These are phyloP conservation scores for Fraxinus latifolia DNA, from an alignment of 305 asterid genomes.

Conservation along the genomic window DNA sequence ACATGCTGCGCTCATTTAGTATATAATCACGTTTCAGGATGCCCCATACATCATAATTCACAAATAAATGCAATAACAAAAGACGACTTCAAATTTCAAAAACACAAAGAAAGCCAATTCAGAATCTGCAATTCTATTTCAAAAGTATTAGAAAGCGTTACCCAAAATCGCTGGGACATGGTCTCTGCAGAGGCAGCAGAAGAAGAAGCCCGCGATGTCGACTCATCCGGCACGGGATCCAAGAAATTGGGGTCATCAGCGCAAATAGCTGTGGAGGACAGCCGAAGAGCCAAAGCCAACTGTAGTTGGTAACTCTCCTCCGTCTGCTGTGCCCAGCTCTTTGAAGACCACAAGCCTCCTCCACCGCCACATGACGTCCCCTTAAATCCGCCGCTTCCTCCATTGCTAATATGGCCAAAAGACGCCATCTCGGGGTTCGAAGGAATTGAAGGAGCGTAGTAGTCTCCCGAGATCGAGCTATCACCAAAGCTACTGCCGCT, in stretches of 20 bases:
- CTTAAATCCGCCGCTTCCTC: constrained; percentile 33
- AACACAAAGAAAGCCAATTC: not conserved
- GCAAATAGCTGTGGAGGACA: constrained; percentile 75
- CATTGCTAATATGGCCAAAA: constrained; percentile 42
- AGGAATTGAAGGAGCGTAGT: constrained; percentile 48
- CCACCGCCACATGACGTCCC: constrained; percentile 43
- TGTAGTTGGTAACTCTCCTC: constrained; percentile 97
- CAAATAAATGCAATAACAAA: not conserved
- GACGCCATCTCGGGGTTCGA: constrained; percentile 48
- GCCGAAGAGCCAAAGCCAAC: constrained; percentile 85
- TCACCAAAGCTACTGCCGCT: constrained; percentile 95
- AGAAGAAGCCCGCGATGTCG: constrained; percentile 40
- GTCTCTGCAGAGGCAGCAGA: constrained; percentile 50
- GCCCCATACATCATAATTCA: not conserved
- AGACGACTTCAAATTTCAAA: not conserved
- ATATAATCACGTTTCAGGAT: not conserved
- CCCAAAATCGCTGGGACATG: constrained; percentile 96
- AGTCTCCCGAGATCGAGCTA: constrained; percentile 90
- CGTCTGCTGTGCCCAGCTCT: constrained; percentile 99
- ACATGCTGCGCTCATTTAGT: not conserved
- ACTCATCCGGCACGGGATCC: constrained; percentile 69
- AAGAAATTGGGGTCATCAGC: constrained; percentile 87
- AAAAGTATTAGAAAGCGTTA: constrained; percentile 25
- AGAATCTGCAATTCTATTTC: not conserved
- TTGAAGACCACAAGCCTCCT: constrained; percentile 50